Base-by-base conservation (phyloP, 2,329 filamentous ascomycete genomes). In the Aureobasidium sp. region DNA sequence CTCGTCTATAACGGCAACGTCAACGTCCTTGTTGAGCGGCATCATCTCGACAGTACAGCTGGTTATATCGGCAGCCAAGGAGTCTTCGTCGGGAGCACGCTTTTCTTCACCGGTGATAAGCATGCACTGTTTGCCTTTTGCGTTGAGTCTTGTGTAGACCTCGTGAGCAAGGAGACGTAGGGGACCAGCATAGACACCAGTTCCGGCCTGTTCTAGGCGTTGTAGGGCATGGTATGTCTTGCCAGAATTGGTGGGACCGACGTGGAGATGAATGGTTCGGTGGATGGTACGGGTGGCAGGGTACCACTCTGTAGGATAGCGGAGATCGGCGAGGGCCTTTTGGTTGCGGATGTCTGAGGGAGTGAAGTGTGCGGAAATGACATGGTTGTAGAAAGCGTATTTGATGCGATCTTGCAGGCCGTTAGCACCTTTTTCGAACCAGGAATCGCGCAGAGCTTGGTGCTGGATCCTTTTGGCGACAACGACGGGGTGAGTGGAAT, bases 21-120 rank as follows among this genome's bases (percentile, higher is more conserved):
- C 93, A 34, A 90, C 67, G 77, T 81, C n/a, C 80, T 70, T 74
- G 53, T 80, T 79, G 25, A 85, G 67, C 7, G 82, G 82, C 29
- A 86, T 81, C 87, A 99, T 99, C 73, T 99, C 94, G 3, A 99
- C 94, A 0, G 94, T 99, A 71, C 94, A 97, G 70, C 91, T 93
- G 62, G 82, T 82, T 69, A 96, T 87, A 0, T 57, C 62, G 21
- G 68, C 81, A 4, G 75, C 75, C 57, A 85, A 78, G 1, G 77
- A 75, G 10, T 81, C 77, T 51, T 85, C 77, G 53, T 85, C 29
- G 11, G 49, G 61, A 5, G 57, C 63, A 58, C 89, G 85, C 63
- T 90, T 83, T 71, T 99, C 94, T 71, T 99, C 94, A 55, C 94
- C 95, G 0, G 95, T 99, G 49, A 97, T 75, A 58, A 99, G 79